Base-by-base conservation (phyloP, 73 alveolate species). In the Blepharisma stoltei region DNA sequence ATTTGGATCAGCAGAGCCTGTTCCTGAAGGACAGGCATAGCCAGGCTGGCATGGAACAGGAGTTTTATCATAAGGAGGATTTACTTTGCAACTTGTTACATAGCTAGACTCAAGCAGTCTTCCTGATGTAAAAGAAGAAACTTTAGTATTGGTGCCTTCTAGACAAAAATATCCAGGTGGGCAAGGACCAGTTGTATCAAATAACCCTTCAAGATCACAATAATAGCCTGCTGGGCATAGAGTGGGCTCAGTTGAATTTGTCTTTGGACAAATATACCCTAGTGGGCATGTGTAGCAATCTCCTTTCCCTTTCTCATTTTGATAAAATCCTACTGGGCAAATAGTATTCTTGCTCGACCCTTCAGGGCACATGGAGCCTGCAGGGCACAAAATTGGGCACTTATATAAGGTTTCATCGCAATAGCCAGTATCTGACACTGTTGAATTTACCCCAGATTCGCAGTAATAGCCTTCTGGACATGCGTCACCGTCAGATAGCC, bases 211-310 rank as follows among this genome's bases (percentile, higher is more conserved):
- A 25, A 25, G 14, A 9, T 25, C 45, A 25, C 73, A 60, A 38
- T 18, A 60, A 38, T 60, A 60, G 46, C 73, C 73, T 1, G 73
- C 73, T 60, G 73, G 37, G 73, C 73, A 60, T 14, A 25, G 0
- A n/a, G 38, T 9, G 18, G 14, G 37, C 18, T 14, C 37, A 1
- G 45, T 60, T 9, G 23, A 9, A 18, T 11, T 9, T 14, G 46
- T 60, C 18, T 60, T 25, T 60, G 38, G 38, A 25, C 73, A 60
- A 20, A 60, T 9, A 25, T 18, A 60, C 37, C 73, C 73, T n/a
- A 25, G 5, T 60, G 14, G 46, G 46, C 73, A 60, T 5, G 14
- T 1, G 14, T 18, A 20, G 45, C 73, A 60, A 9, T 1, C 3
- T 14, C 5, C 18, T 60, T 60, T n/a, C 2, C 49, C 46, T 20